These are phyloP conservation scores for Penicillium palitans DNA, from an alignment of 2,329 filamentous ascomycete species.

Conservation along the genomic window DNA sequence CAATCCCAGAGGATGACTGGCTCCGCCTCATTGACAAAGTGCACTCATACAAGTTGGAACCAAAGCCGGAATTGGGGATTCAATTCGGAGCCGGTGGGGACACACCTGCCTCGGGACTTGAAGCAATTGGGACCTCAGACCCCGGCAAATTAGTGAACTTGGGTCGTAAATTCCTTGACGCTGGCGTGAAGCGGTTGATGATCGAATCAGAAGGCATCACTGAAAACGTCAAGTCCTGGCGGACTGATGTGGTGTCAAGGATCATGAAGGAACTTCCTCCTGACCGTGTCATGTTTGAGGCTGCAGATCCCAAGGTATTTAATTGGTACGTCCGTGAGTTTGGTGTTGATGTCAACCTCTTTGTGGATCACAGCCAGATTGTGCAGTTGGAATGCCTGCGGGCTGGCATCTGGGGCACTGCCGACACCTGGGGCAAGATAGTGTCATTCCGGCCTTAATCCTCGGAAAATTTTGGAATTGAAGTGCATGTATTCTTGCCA, in stretches of 20 bases:
- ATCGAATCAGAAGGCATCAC: slow-evolving; percentile 62
- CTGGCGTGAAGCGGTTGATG: slow-evolving; percentile 58
- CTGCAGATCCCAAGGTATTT: slow-evolving; percentile 56
- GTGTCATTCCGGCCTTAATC: slow-evolving; percentile 38
- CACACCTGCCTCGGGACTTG: slow-evolving; percentile 49
- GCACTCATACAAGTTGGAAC: slow-evolving; percentile 50
- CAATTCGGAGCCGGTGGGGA: slow-evolving; percentile 60
- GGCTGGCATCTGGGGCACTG: slow-evolving; percentile 57
- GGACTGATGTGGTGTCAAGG: slow-evolving; percentile 56
- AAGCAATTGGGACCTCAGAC: slow-evolving; percentile 52
- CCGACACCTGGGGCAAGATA: slow-evolving; percentile 57
- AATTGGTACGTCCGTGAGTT: slow-evolving; percentile 60
- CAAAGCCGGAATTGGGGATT: slow-evolving; percentile 58
- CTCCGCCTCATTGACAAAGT: slow-evolving; percentile 52
- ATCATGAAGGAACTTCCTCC: slow-evolving; percentile 54
- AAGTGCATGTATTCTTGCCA: no score
- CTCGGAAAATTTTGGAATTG: neutral
- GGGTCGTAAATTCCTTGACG: slow-evolving; percentile 52
- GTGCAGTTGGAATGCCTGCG: slow-evolving; percentile 56
- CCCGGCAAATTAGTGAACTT: slow-evolving; percentile 52
- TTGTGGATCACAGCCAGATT: slow-evolving; percentile 60
- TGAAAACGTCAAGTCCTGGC: slow-evolving; percentile 56
- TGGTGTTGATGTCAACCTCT: slow-evolving; percentile 58
- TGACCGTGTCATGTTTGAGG: slow-evolving; percentile 60
- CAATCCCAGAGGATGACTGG: slow-evolving; percentile 56